These are phyloP conservation scores for Strobilomyces confusus DNA, from an alignment of 768 basidiomycete genomes.

Conservation along the genomic window DNA sequence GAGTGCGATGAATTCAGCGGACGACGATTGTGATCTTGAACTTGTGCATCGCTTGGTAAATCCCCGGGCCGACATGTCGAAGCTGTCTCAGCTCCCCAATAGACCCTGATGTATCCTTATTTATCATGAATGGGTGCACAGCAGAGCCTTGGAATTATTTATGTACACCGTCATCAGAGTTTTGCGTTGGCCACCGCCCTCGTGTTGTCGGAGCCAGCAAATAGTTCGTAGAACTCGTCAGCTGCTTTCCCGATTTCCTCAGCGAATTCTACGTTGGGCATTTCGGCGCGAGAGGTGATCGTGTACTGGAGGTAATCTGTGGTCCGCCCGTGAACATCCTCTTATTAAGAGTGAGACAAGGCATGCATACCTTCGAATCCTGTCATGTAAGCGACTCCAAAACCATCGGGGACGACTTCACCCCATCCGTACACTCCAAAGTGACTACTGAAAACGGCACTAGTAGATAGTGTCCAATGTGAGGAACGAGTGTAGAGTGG, in stretches of 20 bases:
- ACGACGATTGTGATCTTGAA: too few species aligned
- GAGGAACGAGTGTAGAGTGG: conserved; percentile 67
- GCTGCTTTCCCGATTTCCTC: conserved; percentile 62
- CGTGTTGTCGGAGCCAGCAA: conserved; percentile 20
- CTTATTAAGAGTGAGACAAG: background rate
- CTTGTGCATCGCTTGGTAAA: too few species aligned
- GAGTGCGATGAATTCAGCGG: too few species aligned
- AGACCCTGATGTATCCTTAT: too few species aligned
- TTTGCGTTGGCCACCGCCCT: conserved; percentile 3
- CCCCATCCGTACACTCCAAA: conserved; percentile 92
- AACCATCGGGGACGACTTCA: conserved; percentile 91
- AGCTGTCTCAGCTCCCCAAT: too few species aligned
- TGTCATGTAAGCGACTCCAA: conserved; percentile 95
- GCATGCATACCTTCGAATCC: conserved; percentile 62
- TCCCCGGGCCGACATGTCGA: too few species aligned
- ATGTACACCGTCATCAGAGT: conserved; percentile 10
- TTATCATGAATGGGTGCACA: too few species aligned
- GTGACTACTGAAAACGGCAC: conserved; percentile 81
- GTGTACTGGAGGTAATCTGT: conserved; percentile 81
- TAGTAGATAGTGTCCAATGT: conserved; percentile 88
- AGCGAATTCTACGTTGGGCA: conserved; percentile 74
- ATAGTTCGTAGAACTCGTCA: conserved; percentile 67
- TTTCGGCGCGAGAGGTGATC: conserved; percentile 80
- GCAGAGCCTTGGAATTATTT: background rate
- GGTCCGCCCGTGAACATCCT: conserved; percentile 1